Percentiles rank a stretch among this genome's conserved stretches.
Conservation (phyloP, 768 basidiomycete genomes). For the Cubamyces sp. region DNA sequence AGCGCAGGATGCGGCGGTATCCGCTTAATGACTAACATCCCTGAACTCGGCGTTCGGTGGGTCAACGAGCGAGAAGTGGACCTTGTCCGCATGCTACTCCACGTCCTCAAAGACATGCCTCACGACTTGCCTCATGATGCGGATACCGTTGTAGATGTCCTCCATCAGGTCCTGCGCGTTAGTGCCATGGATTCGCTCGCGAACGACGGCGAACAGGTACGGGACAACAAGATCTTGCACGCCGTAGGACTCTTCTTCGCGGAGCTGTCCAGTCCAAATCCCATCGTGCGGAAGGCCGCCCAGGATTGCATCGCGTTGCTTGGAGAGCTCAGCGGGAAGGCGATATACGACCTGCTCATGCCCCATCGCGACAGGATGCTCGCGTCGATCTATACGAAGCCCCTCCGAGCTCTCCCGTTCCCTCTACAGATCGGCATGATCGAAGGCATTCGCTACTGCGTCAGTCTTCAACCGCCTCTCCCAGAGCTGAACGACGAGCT, state of each 20-base stretch:
- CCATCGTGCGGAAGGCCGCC: conserved; percentile 81
- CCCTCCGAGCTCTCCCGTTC: conserved; percentile 91
- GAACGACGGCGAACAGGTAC: conserved; percentile 25
- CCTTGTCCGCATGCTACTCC: conserved; percentile 85
- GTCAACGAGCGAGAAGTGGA: conserved; percentile 87
- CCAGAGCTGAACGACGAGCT: conserved; percentile 93
- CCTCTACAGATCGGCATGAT: conserved; percentile 97
- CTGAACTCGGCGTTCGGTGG: conserved; percentile 77
- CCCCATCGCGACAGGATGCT: conserved; percentile 89
- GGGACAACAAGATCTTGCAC: conserved; percentile 57
- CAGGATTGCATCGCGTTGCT: conserved; percentile 82
- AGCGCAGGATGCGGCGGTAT: conserved; percentile 90
- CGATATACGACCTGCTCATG: conserved; percentile 77
- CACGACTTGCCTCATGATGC: conserved; percentile 85
- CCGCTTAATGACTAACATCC: conserved; percentile 72
- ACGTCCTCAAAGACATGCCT: conserved; percentile 93
- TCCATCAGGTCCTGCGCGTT: conserved; percentile 67
- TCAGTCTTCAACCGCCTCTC: conserved; percentile 86
- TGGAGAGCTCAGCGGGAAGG: conserved; percentile 69
- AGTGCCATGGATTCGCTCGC: conserved; percentile 48
- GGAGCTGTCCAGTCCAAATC: conserved; percentile 86
- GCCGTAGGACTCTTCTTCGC: conserved; percentile 84
- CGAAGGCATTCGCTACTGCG: conserved; percentile 93
- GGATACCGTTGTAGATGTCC: conserved; percentile 75
- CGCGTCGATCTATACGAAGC: conserved; percentile 92